Evolutionary conservation across 208 protist species (phyloP).

Genomic region (Blechomonas ayalai): DNA sequence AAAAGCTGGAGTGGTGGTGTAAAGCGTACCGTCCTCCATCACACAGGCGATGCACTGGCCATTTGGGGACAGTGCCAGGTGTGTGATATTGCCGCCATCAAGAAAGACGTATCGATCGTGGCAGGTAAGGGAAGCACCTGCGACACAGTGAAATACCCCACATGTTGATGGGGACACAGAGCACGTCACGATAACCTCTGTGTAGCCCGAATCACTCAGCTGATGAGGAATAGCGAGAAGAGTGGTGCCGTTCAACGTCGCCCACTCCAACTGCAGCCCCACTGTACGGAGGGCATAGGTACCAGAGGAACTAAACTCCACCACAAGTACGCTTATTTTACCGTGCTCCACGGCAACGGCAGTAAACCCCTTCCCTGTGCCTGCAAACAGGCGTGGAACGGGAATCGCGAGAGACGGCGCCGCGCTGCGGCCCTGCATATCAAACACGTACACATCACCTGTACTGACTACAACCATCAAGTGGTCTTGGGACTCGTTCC

Average conservation of each 20-base stretch:
- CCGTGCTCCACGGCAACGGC: constrained; percentile 10
- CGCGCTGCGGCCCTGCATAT: constrained; percentile 27
- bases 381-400: constrained; percentile 17
- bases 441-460: constrained; percentile 42
- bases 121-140: constrained; percentile 15
- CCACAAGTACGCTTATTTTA: constrained; percentile 1
- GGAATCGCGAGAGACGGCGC: constrained; percentile 21
- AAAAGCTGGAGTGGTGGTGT: constrained; percentile 38
- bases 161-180: constrained; percentile 8
- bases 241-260: constrained; percentile 5
- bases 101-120: constrained; percentile 41
- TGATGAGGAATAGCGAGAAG: constrained; percentile 15
- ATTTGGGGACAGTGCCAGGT: constrained; percentile 49
- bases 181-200: constrained; percentile 27
- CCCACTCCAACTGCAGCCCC: constrained; percentile 16
- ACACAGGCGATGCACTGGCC: constrained; percentile 32
- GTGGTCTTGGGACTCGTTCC: constrained; percentile 53
- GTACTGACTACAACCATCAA: constrained; percentile 54
- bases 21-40: constrained; percentile 55
- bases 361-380: constrained; percentile 43
- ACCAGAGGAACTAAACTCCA: background rate
- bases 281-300: constrained; percentile 1
- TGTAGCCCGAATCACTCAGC: constrained; percentile 27
- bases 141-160: constrained; percentile 24
- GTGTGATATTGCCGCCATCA: constrained; percentile 41